Percentiles rank a stretch among this genome's conserved stretches.
phyloP scores from a whole-genome alignment of 768 basidiomycete genomes.

The Suillus luteus region DNA sequence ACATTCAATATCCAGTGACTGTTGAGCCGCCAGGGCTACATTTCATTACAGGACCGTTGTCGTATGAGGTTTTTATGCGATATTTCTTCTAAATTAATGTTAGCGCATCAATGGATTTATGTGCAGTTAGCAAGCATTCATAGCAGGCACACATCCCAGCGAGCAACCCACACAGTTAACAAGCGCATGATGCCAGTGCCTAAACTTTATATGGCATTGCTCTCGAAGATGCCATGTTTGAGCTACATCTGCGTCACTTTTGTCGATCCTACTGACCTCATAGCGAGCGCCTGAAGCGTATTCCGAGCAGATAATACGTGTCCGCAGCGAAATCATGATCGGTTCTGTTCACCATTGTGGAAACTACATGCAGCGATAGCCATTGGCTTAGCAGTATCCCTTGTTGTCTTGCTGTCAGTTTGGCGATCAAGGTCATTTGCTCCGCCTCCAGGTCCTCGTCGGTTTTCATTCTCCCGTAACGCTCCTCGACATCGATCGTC shows the following conservation, averaged over 20 bases:
- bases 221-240: neutral
- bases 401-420: neutral
- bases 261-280: neutral
- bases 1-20: neutral
- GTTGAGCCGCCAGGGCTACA: neutral
- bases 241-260: neutral
- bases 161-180: no score
- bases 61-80: neutral
- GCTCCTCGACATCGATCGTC: constrained; percentile 39
- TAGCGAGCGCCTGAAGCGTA: no score
- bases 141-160: no score
- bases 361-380: neutral
- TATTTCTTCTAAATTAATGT: neutral
- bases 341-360: neutral
- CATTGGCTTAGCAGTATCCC: neutral
- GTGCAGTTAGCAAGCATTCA: neutral
- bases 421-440: neutral
- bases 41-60: neutral
- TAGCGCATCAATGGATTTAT: neutral
- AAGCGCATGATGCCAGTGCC: no score
- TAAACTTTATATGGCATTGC: no score
- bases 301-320: neutral
- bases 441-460: constrained; percentile 35
- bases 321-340: neutral
- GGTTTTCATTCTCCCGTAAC: constrained; percentile 40